Base-by-base conservation (phyloP, 768 basidiomycete genomes). In the Pleurotus citrinopileatus region DNA sequence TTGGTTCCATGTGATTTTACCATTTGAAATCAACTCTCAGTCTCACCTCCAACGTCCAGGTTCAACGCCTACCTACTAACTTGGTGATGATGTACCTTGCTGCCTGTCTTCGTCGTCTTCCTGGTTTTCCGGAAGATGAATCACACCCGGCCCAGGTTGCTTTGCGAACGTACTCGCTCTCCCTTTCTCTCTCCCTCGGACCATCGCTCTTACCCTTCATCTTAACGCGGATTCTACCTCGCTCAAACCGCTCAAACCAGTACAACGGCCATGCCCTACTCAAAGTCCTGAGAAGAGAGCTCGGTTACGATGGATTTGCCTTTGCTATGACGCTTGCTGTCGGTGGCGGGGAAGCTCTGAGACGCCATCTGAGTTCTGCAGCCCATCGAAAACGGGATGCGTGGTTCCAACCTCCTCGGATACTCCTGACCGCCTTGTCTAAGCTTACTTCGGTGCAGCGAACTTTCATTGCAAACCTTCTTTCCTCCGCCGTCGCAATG, bases 131-230 rank as follows among this genome's bases (percentile, higher is more conserved):
- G 25, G 63, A 73, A 52, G 73, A 76, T 53, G 67, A 73, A 3
- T 61, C 69, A 28, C 83, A 87, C 60, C 82, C 84, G 2, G 59
- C 73, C 12, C 83, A 82, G 52, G 72, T 88, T 37, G 77, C 84
- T 1, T 63, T 86, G 26, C 78, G 89, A 58, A 86, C 90, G 0
- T 91, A 89, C 66, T 74, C 72, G 3, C 78, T 91, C 8, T 75
- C 81, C 0, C 71, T 88, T 7, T 83, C 80, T 1, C 75, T 91
- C 19, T 81, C 82, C 1, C 74, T 91, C n/a, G 82, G 81, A 2
- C 89, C 89, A 1, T 73, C 80, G 2, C 67, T 89, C 8, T 55
- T 89, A 2, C 81, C 84, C 1, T 74, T 86, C 55, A 28, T 82
- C 9, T 66, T 72, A 1, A 68, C 77, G 3, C 57, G 72, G 1